Evolutionary conservation across 1,139 yeast genomes (phyloP).

Genomic region (Trichomonascaceae sp.): DNA sequence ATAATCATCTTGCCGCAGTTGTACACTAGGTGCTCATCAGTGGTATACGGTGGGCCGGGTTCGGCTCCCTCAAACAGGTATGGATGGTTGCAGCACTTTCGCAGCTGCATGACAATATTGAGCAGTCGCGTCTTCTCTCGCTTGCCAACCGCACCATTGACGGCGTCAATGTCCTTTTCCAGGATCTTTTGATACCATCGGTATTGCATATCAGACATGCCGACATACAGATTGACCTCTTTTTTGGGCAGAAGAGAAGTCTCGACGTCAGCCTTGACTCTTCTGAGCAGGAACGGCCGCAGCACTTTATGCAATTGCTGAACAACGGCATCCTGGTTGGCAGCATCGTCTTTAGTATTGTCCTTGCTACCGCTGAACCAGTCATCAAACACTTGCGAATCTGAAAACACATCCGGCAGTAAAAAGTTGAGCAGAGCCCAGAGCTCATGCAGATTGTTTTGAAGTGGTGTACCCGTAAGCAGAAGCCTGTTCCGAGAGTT

Average conservation of each 20-base stretch:
- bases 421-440: constrained; percentile 91
- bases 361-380: constrained; percentile 46
- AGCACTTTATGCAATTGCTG: constrained; percentile 73
- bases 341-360: constrained; percentile 1
- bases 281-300: constrained; percentile 75
- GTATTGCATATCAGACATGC: constrained; percentile 90
- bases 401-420: constrained; percentile 89
- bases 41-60: constrained; percentile 96
- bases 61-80: constrained; percentile 96
- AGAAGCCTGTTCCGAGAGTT: constrained; percentile 72
- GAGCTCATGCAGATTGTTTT: constrained; percentile 84
- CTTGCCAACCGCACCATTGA: constrained; percentile 80
- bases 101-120: constrained; percentile 90
- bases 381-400: constrained; percentile 76
- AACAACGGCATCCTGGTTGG: constrained; percentile 63
- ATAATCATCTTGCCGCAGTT: constrained; percentile 88
- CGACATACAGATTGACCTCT: constrained; percentile 79
- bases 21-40: constrained; percentile 82
- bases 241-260: constrained; percentile 80
- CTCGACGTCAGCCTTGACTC: constrained; percentile 90
- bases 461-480: constrained; percentile 94
- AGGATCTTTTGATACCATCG: constrained; percentile 80
- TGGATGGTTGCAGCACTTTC: constrained; percentile 96
- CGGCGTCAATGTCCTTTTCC: constrained; percentile 93
- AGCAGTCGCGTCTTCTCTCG: constrained; percentile 80